Percentiles rank a stretch among this genome's conserved stretches.
Conservation (phyloP, 257 asterid species). For the Jacaranda mimosifolia region DNA sequence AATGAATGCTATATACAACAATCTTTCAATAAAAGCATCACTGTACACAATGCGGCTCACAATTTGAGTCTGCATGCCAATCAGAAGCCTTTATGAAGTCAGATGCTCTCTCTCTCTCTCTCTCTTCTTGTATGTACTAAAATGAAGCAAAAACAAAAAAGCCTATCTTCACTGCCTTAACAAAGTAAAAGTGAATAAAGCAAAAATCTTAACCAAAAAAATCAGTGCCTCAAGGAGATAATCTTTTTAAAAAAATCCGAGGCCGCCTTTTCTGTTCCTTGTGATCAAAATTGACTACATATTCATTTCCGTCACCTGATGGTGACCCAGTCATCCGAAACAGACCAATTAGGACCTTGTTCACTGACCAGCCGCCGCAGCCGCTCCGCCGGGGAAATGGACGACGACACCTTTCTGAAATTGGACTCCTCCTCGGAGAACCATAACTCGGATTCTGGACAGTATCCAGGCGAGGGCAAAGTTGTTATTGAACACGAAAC, state of each 20-base stretch:
- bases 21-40: slow-evolving; percentile 14
- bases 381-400: slow-evolving; percentile 52
- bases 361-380: slow-evolving; percentile 43
- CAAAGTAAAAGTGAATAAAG: background rate
- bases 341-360: slow-evolving; percentile 57
- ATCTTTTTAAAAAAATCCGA: slow-evolving; percentile 31
- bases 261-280: slow-evolving; percentile 5
- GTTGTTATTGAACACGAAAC: slow-evolving; percentile 48
- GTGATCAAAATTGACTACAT: slow-evolving; percentile 22
- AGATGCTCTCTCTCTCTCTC: background rate
- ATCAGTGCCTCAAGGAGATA: slow-evolving; percentile 25
- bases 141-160: too few species aligned
- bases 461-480: slow-evolving; percentile 48
- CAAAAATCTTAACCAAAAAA: background rate
- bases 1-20: background rate
- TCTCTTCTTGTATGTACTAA: too few species aligned
- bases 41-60: slow-evolving; percentile 43
- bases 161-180: too few species aligned
- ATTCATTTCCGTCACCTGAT: slow-evolving; percentile 56
- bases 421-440: slow-evolving; percentile 31
- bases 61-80: background rate
- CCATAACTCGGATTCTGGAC: slow-evolving; percentile 28
- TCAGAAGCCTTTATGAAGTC: slow-evolving; percentile 30
- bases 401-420: slow-evolving; percentile 30
- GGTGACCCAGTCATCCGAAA: slow-evolving; percentile 69